A percentile compares a stretch with the other conserved stretches of the same genome.
These are phyloP conservation scores for Raddia guianensis DNA, from an alignment of 176 grass and related monocot genomes.

Conservation along the genomic window DNA sequence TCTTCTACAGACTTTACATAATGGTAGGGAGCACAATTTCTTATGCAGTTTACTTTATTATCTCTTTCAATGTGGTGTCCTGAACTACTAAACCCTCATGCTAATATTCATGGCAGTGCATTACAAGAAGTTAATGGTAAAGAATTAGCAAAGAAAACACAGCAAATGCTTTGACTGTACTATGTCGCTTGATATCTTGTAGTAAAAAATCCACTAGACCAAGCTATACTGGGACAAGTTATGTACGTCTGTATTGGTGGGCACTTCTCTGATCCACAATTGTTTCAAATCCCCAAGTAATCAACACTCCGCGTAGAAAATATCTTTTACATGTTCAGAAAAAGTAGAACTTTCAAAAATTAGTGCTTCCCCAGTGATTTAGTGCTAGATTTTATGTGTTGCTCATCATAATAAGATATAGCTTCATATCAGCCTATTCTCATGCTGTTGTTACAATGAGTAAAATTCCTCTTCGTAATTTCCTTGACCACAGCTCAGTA, in stretches of 20 bases:
- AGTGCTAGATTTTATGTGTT: neutral
- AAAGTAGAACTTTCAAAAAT: neutral
- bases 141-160: neutral
- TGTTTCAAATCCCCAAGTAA: neutral
- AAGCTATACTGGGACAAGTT: neutral
- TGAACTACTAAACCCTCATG: neutral
- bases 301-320: neutral
- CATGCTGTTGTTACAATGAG: neutral
- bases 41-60: neutral
- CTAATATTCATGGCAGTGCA: neutral
- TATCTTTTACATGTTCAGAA: neutral
- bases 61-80: neutral
- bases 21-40: neutral
- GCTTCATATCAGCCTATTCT: neutral
- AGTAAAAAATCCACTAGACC: neutral
- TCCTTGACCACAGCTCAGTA: neutral
- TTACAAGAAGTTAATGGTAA: neutral
- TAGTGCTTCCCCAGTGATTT: neutral
- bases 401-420: neutral
- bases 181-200: neutral
- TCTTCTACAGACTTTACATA: too few species aligned
- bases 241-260: neutral
- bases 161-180: too few species aligned
- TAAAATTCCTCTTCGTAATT: conserved; percentile 9
- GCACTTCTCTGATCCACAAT: neutral